Evolutionary conservation across 495 filamentous ascomycete species (phyloP).

Genomic region (Aspergillus coremiiformis): DNA sequence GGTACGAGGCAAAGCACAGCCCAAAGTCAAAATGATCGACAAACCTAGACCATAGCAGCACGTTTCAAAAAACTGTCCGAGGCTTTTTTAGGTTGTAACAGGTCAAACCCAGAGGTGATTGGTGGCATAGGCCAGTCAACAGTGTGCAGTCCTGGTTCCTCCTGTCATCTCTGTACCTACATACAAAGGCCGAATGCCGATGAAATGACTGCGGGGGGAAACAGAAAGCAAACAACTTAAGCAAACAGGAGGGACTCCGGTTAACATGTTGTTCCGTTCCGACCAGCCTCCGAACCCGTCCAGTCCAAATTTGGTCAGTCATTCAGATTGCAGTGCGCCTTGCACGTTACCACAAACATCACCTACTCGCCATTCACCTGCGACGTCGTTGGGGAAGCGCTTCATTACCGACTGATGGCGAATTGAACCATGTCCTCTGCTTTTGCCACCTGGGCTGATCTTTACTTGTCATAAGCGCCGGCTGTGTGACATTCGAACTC

Average conservation of each 20-base stretch:
- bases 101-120: background rate
- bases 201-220: background rate
- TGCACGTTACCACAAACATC: background rate
- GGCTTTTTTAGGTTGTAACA: background rate
- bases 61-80: background rate
- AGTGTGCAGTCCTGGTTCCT: background rate
- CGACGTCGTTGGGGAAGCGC: constrained; percentile 7
- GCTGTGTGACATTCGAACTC: background rate
- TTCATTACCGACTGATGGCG: constrained; percentile 9
- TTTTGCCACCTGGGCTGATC: constrained; percentile 8
- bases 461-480: background rate
- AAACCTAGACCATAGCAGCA: background rate
- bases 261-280: constrained; percentile 18
- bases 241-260: background rate
- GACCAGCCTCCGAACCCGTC: constrained; percentile 6
- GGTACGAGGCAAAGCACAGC: background rate
- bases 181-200: background rate
- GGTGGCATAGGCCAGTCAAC: background rate
- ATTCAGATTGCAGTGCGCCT: constrained; percentile 6
- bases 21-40: constrained; percentile 2
- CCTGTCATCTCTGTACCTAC: no score
- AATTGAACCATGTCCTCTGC: constrained; percentile 14
- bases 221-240: background rate
- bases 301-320: constrained; percentile 7
- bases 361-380: background rate